Evolutionary conservation across 2,329 filamentous ascomycete genomes (phyloP).

Genomic region (Stagonosporopsis chrysanthemi): DNA sequence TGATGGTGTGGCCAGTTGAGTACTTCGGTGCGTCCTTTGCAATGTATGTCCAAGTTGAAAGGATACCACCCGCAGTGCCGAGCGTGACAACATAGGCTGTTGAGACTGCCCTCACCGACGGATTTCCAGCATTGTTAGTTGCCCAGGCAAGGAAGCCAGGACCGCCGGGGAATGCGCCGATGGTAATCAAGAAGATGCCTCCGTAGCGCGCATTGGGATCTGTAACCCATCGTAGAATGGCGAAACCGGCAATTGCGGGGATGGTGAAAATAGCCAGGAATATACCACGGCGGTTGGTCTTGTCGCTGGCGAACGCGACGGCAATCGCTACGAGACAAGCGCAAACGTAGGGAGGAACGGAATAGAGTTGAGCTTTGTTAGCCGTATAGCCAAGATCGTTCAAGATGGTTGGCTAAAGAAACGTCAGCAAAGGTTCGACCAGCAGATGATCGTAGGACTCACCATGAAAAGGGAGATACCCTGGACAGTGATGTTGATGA

Average conservation of each 20-base stretch:
- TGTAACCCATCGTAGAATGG: conserved; percentile 63
- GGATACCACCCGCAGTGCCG: conserved; percentile 64
- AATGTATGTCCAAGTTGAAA: conserved; percentile 65
- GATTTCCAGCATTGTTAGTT: conserved; percentile 66
- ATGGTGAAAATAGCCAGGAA: conserved; percentile 47
- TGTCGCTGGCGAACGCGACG: conserved; percentile 48
- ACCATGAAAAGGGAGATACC: conserved; percentile 52
- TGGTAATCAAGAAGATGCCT: conserved; percentile 63
- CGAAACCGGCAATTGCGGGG: conserved; percentile 60
- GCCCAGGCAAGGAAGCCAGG: conserved; percentile 67
- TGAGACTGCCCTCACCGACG: conserved; percentile 63
- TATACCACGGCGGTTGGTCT: conserved; percentile 49
- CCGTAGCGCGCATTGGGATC: conserved; percentile 63
- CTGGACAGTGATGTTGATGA: conserved; percentile 68
- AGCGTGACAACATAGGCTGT: conserved; percentile 72
- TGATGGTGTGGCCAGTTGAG: conserved; percentile 74
- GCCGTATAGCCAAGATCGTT: conserved; percentile 48
- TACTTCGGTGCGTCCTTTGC: conserved; percentile 68
- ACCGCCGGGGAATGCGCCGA: conserved; percentile 65
- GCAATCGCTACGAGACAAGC: conserved; percentile 47
- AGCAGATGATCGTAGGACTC: conserved; percentile 12
- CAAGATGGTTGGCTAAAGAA: conserved; percentile 47
- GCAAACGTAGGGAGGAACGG: conserved; percentile 50
- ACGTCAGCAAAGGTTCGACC: conserved; percentile 11
- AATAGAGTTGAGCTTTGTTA: conserved; percentile 50